Evolutionary conservation across 2,329 filamentous ascomycete species (phyloP), one percentile per base, ranked within the genome.

Genomic region (Alternaria incomplexa): DNA sequence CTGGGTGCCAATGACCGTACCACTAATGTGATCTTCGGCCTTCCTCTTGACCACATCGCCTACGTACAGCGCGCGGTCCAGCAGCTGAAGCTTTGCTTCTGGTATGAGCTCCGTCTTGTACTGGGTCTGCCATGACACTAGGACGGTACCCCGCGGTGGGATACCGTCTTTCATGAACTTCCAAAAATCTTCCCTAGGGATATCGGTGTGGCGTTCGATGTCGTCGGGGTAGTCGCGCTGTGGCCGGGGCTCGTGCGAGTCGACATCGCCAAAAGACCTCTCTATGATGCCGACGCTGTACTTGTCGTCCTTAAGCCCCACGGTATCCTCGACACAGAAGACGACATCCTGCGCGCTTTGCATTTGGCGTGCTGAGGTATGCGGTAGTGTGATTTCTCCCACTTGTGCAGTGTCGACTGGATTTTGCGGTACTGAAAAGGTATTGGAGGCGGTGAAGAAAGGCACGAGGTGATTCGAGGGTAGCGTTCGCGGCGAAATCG

Each of bases 41-140:
- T 80, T 78, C 32, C 80, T 77, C 73, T 87, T 88, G 55, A 89
- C 86, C 12, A 84, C 78, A 67, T 88, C 85, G 25, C 87, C 87
- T 15, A 88, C 82, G 52, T 83, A 80, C 13, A 88, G 75, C 1
- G 80, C 77, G n/a, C 87, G 83, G 73, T 88, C 85, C 28, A 88
- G 74, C 22, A 89, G 77, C 15, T 80, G 77, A 46, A 89, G 77
- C 23, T 83, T 80, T 11, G 81, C 68, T 52, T 80, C 77, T 1
- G 77, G 76, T 26, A 84, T 73, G 17, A 84, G 72, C 59, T 82
- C 78, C 3, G 80, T 77, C 56, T 71, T 75, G 50, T 77, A 76
- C 66, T 83, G 82, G 30, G 68, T 77, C 66, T 82, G 69, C 84
- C 85, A 81, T 72, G 79, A 77, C 11, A 88, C 81, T 25, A 86